These are phyloP conservation scores for Claviceps sp. DNA, from an alignment of 2,329 filamentous ascomycete species.

Conservation along the genomic window DNA sequence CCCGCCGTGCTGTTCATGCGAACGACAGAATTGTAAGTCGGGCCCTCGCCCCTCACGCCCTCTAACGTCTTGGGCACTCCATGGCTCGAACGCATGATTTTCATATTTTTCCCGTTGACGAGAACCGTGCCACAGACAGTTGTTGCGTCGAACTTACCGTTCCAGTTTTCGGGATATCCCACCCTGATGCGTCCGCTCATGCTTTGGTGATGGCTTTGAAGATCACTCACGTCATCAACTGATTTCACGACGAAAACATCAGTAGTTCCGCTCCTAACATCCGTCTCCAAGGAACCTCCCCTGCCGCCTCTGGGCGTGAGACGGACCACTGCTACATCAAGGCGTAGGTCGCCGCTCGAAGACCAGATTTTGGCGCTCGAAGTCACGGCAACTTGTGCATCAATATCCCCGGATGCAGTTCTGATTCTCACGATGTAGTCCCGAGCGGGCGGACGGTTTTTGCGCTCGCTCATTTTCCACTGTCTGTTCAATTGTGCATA, in stretches of 20 bases:
- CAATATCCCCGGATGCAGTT: not conserved
- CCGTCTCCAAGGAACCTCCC: conserved; percentile 21
- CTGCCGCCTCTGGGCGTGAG: conserved; percentile 20
- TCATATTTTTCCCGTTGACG: conserved; percentile 29
- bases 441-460: not conserved
- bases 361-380: conserved; percentile 22
- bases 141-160: conserved; percentile 27
- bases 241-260: conserved; percentile 16
- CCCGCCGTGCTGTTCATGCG: conserved; percentile 19
- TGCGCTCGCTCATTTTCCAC: not conserved
- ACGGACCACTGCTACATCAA: conserved; percentile 26
- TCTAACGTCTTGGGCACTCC: conserved; percentile 18
- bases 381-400: conserved; percentile 26
- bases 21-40: conserved; percentile 15
- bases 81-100: conserved; percentile 20
- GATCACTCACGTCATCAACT: conserved; percentile 15
- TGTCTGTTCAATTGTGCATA: no score
- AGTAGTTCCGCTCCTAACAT: conserved; percentile 30
- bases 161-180: conserved; percentile 35
- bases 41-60: conserved; percentile 28
- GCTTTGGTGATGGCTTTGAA: conserved; percentile 29
- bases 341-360: conserved; percentile 26
- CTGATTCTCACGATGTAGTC: not conserved
- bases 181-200: conserved; percentile 31
- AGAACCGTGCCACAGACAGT: conserved; percentile 27